Base-by-base conservation (phyloP, 352 stramenopile genomes). In the Pythium chondricola region DNA sequence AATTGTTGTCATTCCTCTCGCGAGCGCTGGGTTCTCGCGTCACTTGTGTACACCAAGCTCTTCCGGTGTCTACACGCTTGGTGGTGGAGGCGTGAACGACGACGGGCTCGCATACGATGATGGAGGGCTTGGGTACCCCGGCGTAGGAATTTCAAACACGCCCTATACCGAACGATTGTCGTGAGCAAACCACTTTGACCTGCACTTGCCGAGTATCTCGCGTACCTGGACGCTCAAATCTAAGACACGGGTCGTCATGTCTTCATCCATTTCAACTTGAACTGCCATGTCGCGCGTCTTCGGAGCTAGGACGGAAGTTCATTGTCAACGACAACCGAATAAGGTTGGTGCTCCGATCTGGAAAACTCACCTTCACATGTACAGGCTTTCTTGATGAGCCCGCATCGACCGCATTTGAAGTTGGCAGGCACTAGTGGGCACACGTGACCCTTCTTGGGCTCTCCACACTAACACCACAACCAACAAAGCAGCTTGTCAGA, bases 371-470 rank as follows among this genome's bases (percentile, higher is more conserved):
- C 74, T 43, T 65, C 63, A 44, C 82, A 93, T 1, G 68, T 74
- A 42, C 82, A 93, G 1, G 76, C 72, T 35, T 88, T 88, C 58
- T 90, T 93, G 9, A 74, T 61, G 11, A 87, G 52, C 6, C 82
- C 79, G 22, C 82, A 93, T 29, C 81, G 74, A 31, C 59, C 68
- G 49, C 81, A 93, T 52, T 93, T 93, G 53, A 83, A 93, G 50
- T 90, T 90, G 3, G 78, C 73, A 14, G 79, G 79, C 41, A 90
- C 77, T 18, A 90, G 65, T 6, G 82, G 79, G 61, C 82, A 93
- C 43, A 93, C 82, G 43, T 93, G 82, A 8, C 82, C 82, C 51
- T 90, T 93, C 67, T 93, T 93, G 3, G 82, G 82, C 49, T 91
- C 82, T 22, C 82, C 82, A 59, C 82, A 93, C 74, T 88, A 14